Evolutionary conservation across 75 land plant genomes (phyloP).

Genomic region (Picea sitchensis): DNA sequence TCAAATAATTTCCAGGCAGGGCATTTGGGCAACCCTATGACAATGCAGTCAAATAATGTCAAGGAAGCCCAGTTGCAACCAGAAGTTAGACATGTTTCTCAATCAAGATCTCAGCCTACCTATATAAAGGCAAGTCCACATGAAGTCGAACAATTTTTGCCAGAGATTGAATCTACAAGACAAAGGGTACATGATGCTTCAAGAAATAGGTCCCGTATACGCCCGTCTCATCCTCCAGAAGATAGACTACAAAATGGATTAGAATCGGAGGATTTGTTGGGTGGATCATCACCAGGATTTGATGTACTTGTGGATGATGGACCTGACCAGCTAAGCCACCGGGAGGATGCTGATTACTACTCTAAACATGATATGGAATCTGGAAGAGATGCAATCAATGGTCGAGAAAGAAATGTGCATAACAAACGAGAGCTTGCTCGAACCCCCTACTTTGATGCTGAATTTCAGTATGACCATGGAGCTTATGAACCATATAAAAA

Average conservation of each 20-base stretch:
- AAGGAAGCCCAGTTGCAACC: constrained; percentile 14
- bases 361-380: constrained; percentile 19
- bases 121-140: constrained; percentile 9
- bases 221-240: constrained; percentile 18
- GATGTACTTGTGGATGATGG: constrained; percentile 84
- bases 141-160: not conserved
- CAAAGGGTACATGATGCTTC: constrained; percentile 16
- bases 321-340: constrained; percentile 31
- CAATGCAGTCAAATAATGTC: constrained; percentile 9
- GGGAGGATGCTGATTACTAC: constrained; percentile 27
- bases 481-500: constrained; percentile 48
- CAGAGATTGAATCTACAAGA: constrained; percentile 16
- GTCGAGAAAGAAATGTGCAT: constrained; percentile 6
- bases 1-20: constrained; percentile 3
- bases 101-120: constrained; percentile 8
- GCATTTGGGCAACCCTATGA: constrained; percentile 1
- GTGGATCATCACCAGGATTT: constrained; percentile 95
- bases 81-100: constrained; percentile 14
- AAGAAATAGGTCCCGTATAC: not conserved
- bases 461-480: constrained; percentile 13
- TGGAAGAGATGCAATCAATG: constrained; percentile 1
- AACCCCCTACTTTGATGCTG: constrained; percentile 7
- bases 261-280: constrained; percentile 61
- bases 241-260: constrained; percentile 36
- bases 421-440: not conserved